A percentile compares a stretch with the other conserved stretches of the same genome.
phyloP scores from a whole-genome alignment of 2,329 filamentous ascomycete species.

The Xylaria arbuscula region DNA sequence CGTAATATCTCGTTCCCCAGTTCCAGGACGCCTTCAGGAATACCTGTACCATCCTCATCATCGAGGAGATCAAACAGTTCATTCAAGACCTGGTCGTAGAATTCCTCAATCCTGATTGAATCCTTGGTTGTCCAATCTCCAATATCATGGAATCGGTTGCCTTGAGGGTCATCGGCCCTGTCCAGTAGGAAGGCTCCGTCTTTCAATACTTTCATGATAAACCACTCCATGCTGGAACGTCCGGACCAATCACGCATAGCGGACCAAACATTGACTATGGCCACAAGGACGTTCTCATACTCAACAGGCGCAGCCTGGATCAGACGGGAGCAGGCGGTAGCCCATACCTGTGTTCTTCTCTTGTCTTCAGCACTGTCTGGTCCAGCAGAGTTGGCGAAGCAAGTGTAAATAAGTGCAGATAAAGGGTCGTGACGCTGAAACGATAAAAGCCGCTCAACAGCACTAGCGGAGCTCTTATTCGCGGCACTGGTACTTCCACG shows the following conservation, averaged over 20 bases:
- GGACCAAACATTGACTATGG: slow-evolving; percentile 88
- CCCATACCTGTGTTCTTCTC: slow-evolving; percentile 86
- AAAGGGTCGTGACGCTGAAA: slow-evolving; percentile 91
- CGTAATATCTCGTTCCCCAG: slow-evolving; percentile 85
- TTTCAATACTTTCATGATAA: slow-evolving; percentile 93
- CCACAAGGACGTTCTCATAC: slow-evolving; percentile 74
- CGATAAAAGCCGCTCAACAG: slow-evolving; percentile 85
- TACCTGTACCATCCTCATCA: slow-evolving; percentile 83
- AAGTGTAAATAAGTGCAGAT: slow-evolving; percentile 85
- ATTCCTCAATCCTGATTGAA: slow-evolving; percentile 84
- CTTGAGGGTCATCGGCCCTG: slow-evolving; percentile 81
- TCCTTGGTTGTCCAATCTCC: slow-evolving; percentile 81
- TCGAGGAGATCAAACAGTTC: slow-evolving; percentile 88
- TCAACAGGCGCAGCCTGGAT: slow-evolving; percentile 71
- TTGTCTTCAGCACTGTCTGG: slow-evolving; percentile 84
- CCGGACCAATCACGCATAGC: slow-evolving; percentile 90
- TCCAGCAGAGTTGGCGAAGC: slow-evolving; percentile 87
- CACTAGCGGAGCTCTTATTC: slow-evolving; percentile 62
- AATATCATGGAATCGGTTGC: slow-evolving; percentile 73
- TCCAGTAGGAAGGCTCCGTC: slow-evolving; percentile 92
- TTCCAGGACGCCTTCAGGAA: slow-evolving; percentile 86
- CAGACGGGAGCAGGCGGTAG: slow-evolving; percentile 84
- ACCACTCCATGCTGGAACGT: slow-evolving; percentile 89
- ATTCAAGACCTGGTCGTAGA: slow-evolving; percentile 84
- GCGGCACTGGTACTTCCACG: slow-evolving; percentile 60